Conservation (phyloP, 2,329 filamentous ascomycete genomes). For the Exophiala dermatitidis region DNA sequence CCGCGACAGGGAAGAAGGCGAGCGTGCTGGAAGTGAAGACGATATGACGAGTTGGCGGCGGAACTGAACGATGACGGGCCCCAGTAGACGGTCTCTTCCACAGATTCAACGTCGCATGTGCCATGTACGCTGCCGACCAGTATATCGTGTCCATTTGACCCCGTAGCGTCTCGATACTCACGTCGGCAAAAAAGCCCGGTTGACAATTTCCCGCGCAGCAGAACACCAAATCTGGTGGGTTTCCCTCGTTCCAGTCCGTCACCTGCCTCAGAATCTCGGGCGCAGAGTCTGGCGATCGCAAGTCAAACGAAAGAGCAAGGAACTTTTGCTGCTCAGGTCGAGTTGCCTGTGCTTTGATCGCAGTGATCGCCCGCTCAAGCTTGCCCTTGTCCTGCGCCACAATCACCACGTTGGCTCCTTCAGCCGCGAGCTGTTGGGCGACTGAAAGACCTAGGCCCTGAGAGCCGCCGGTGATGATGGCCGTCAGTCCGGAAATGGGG, state of each 20-base stretch:
- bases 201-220: constrained; percentile 70
- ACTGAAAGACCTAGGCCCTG: constrained; percentile 82
- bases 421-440: constrained; percentile 65
- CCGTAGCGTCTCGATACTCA: constrained; percentile 57
- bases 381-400: constrained; percentile 71
- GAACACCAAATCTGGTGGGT: constrained; percentile 79
- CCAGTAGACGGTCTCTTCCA: constrained; percentile 53
- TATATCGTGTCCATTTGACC: constrained; percentile 90
- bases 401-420: constrained; percentile 80
- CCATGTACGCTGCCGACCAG: constrained; percentile 78
- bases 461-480: constrained; percentile 83
- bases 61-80: too few relatives aligned
- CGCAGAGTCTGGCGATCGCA: constrained; percentile 64
- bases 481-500: constrained; percentile 76
- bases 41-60: constrained; percentile 59
- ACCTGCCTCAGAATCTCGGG: constrained; percentile 62
- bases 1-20: constrained; percentile 68
- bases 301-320: constrained; percentile 74
- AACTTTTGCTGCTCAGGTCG: constrained; percentile 66
- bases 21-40: constrained; percentile 77
- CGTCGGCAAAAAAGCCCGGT: constrained; percentile 72
- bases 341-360: constrained; percentile 55
- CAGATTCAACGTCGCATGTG: constrained; percentile 65
- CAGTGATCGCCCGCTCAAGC: constrained; percentile 61
- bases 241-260: constrained; percentile 67